A percentile compares a stretch with the other conserved stretches of the same genome.
These are phyloP conservation scores for Hyphochytrium catenoides DNA, from an alignment of 352 stramenopile species.

Conservation along the genomic window DNA sequence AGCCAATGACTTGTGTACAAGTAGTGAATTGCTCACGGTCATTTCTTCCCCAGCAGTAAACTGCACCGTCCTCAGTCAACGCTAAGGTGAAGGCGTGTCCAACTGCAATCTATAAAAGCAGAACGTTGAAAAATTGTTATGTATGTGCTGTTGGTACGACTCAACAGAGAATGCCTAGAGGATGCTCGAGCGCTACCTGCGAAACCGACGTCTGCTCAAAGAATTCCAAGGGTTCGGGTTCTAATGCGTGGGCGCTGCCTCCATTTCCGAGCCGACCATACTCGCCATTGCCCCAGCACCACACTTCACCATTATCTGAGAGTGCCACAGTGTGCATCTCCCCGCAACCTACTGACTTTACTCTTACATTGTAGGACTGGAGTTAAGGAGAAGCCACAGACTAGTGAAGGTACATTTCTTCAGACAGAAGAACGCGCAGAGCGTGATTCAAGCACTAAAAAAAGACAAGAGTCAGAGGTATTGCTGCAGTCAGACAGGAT, in stretches of 20 bases:
- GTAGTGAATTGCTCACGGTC: constrained; percentile 43
- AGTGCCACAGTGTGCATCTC: constrained; percentile 70
- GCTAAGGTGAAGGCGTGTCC: constrained; percentile 68
- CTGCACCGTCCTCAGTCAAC: constrained; percentile 41
- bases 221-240: constrained; percentile 54
- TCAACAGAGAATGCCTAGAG: too few relatives aligned
- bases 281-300: constrained; percentile 70
- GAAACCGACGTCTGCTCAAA: constrained; percentile 44
- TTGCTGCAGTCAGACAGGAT: too few relatives aligned
- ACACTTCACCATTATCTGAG: constrained; percentile 62
- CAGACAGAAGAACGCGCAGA: too few relatives aligned
- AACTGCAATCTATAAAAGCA: constrained; percentile 20
- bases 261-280: constrained; percentile 72
- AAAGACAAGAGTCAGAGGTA: too few relatives aligned
- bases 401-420: too few relatives aligned
- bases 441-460: too few relatives aligned
- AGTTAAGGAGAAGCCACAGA: too few relatives aligned
- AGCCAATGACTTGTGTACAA: too few relatives aligned
- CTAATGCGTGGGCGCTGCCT: constrained; percentile 43
- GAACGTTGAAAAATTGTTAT: neutral
- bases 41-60: constrained; percentile 76
- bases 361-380: too few relatives aligned
- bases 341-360: constrained; percentile 31
- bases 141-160: too few relatives aligned
- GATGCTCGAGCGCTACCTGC: too few relatives aligned